phyloP scores from a whole-genome alignment of 108 stramenopile species.

The Cyclotella baltica region DNA sequence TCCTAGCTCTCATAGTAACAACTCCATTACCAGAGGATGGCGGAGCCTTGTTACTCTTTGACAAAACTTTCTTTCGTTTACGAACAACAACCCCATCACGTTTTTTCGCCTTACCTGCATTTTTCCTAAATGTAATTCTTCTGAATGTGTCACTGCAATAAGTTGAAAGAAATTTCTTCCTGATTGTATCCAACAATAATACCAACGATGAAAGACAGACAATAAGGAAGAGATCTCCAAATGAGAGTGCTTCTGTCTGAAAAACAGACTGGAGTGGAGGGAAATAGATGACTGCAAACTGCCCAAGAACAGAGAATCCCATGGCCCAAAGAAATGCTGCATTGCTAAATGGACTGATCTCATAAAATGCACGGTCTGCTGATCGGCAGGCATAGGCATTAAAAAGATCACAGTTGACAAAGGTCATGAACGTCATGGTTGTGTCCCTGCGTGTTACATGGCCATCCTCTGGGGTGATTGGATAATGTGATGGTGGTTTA shows the following conservation, averaged over 20 bases:
- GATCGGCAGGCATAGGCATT: slow-evolving; percentile 96
- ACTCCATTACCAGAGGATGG: slow-evolving; percentile 18
- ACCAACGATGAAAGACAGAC: slow-evolving; percentile 82
- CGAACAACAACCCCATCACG: slow-evolving; percentile 16
- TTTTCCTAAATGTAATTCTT: slow-evolving; percentile 32
- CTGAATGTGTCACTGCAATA: slow-evolving; percentile 70
- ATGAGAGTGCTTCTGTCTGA: slow-evolving; percentile 92
- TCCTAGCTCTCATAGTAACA: slow-evolving; percentile 22
- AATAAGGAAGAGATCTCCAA: slow-evolving; percentile 80
- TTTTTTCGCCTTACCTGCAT: slow-evolving; percentile 21
- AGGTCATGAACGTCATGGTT: slow-evolving; percentile 98
- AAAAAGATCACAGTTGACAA: slow-evolving; percentile 96
- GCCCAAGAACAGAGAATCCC: slow-evolving; percentile 85
- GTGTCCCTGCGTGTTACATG: slow-evolving; percentile 89
- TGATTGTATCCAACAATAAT: slow-evolving; percentile 83
- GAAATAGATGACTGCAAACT: slow-evolving; percentile 92
- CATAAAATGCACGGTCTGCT: slow-evolving; percentile 79
- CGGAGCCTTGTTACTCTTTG: not conserved
- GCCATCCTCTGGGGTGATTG: slow-evolving; percentile 62
- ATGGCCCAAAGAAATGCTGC: slow-evolving; percentile 91
- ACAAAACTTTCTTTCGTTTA: slow-evolving; percentile 17
- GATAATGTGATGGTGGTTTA: not conserved
- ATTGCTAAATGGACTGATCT: slow-evolving; percentile 83
- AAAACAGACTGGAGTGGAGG: slow-evolving; percentile 92
- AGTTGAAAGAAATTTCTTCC: slow-evolving; percentile 87